Conservation (phyloP, 768 basidiomycete genomes). For the Pulveroboletus sp. region DNA sequence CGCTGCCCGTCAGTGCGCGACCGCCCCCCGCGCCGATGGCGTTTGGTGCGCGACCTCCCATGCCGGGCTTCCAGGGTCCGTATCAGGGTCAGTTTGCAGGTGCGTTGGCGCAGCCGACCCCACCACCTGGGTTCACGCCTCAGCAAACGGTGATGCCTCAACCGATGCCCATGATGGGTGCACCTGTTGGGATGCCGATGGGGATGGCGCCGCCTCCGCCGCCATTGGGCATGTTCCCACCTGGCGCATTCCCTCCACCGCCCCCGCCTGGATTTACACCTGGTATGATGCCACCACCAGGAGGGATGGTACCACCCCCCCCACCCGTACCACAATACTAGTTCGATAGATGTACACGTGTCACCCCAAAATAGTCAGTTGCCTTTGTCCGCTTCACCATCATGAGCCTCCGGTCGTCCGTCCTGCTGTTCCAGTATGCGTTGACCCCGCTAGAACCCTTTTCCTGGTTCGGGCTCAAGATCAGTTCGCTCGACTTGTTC, state of each 20-base stretch:
- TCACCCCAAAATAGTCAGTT: constrained; percentile 1
- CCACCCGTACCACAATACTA: constrained; percentile 37
- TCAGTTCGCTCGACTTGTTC: constrained; percentile 63
- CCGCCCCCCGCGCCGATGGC: constrained; percentile 73
- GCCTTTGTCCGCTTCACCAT: no score
- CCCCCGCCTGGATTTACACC: constrained; percentile 66
- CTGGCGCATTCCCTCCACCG: constrained; percentile 50
- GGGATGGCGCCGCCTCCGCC: constrained; percentile 36
- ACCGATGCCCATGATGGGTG: constrained; percentile 35
- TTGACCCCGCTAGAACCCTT: constrained; percentile 63
- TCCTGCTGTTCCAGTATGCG: constrained; percentile 49
- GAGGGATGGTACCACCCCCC: constrained; percentile 42
- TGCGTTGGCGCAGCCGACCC: constrained; percentile 74
- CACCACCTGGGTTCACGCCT: constrained; percentile 74
- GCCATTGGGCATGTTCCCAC: constrained; percentile 44
- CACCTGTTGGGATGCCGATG: constrained; percentile 29
- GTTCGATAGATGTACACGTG: constrained; percentile 1
- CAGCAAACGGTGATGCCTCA: constrained; percentile 63
- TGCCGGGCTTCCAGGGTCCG: constrained; percentile 68
- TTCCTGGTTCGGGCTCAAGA: constrained; percentile 56
- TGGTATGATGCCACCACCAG: constrained; percentile 35
- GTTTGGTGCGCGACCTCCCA: constrained; percentile 62
- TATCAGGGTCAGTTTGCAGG: constrained; percentile 95
- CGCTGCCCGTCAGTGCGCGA: constrained; percentile 70
- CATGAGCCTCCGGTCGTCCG: constrained; percentile 40